Percentiles rank a stretch among this genome's conserved stretches.
These are phyloP conservation scores for Aspergillus udagawae DNA, from an alignment of 2,329 filamentous ascomycete genomes.

Conservation along the genomic window DNA sequence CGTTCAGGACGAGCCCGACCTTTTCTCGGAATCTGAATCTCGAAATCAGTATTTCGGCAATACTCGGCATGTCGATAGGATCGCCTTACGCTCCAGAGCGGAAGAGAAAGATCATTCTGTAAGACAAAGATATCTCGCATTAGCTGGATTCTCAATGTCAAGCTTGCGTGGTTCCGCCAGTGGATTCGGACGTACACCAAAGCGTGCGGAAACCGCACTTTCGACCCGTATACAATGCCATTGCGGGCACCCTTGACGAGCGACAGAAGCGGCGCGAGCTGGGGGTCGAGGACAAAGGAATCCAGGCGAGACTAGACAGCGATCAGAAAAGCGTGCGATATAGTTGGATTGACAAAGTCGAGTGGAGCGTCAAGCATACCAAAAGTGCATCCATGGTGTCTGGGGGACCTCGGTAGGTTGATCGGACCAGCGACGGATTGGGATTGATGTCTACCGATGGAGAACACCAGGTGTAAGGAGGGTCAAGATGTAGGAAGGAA, in stretches of 20 bases:
- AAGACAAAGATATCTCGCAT: conserved; percentile 9
- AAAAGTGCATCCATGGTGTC: conserved; percentile 34
- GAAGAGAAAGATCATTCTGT: conserved; percentile 93
- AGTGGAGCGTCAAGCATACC: conserved; percentile 17
- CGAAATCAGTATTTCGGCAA: conserved; percentile 7
- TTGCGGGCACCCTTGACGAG: conserved; percentile 92
- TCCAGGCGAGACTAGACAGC: conserved; percentile 62
- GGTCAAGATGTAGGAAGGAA: conserved; percentile 10
- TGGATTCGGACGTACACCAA: conserved; percentile 60
- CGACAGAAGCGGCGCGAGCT: conserved; percentile 78
- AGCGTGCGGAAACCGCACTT: conserved; percentile 97
- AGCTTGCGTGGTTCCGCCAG: neutral
- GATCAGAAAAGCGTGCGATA: conserved; percentile 5
- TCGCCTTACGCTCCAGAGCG: conserved; percentile 72
- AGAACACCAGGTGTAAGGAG: conserved; percentile 5
- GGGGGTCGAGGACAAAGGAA: conserved; percentile 73
- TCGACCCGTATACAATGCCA: conserved; percentile 92
- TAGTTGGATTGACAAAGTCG: conserved; percentile 1
- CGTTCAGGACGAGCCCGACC: conserved; percentile 69
- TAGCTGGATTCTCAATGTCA: conserved; percentile 7
- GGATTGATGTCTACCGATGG: conserved; percentile 7
- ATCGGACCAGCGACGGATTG: conserved; percentile 6
- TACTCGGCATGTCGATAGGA: conserved; percentile 16
- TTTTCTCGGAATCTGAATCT: conserved; percentile 66
- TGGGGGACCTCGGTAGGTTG: conserved; percentile 25